Base-by-base conservation (phyloP, 768 basidiomycete species). In the Fistulinella prunicolor region DNA sequence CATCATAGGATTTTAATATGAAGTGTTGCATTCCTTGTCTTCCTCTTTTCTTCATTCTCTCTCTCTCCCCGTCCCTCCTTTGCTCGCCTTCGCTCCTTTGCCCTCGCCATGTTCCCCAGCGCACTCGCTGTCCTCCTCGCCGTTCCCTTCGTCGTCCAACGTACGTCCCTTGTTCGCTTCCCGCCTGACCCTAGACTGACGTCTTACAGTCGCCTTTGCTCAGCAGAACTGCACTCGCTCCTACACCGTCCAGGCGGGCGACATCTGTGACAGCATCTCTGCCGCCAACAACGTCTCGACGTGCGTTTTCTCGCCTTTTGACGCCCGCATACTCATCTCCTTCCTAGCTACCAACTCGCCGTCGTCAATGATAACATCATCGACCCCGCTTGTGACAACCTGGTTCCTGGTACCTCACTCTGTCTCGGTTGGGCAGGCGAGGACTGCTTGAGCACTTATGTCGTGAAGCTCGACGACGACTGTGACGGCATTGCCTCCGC, bases 221-320 rank as follows among this genome's bases (percentile, higher is more conserved):
- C 50, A 55, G 58, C 60, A 30, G 21, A n/a, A n/a, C n/a, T 89
- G 88, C 63, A 66, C 73, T 23, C 81, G 88, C 54, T 63, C 56
- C 9, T 88, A 89, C 66, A 81, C 76, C 50, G 74, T 88, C 34
- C 57, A 76, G 49, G 57, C 59, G 3, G 82, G 82, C 42, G 87
- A 89, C 61, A 76, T 73, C 46, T 90, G 88, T 62, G 85, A 89
- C 70, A 59, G 63, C 53, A 89, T 90, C 66, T 88, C 84, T 52
- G 74, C 76, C n/a, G 70, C 75, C 6, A 55, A 84, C 45, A 72
- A 77, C 35, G 81, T 74, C 55, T 85, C 85, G 28, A 83, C 83
- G 85, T 86, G 53, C 23, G 81, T 73, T 23, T 6, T 3, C 5
- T 3, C 19, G 1, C 7, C 6, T 14, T 7, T 12, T 37, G n/a